Base-by-base conservation (phyloP, 192 early-diverging fungal genomes). In the Backusella parvicylindrica region DNA sequence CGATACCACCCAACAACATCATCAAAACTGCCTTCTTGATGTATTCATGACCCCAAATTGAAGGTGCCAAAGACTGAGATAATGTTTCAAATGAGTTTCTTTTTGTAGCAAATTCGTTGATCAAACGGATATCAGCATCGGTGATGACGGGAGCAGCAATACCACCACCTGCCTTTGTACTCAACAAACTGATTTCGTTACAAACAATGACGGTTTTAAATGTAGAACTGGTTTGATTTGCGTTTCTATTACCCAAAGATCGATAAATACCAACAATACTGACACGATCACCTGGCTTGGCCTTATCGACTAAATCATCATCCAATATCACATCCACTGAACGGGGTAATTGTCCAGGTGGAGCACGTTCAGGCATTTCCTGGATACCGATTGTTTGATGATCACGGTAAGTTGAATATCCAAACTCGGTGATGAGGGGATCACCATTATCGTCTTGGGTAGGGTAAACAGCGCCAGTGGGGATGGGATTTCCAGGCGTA, bases 321-420 rank as follows among this genome's bases (percentile, higher is more conserved):
- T 98, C 96, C 71, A 98, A 83, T 63, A 98, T 89, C 13, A 99
- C 89, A 82, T 99, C 98, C 66, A 98, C 85, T 15, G 95, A 95
- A 3, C 96, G 90, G 35, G 96, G 95, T 74, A 99, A 84, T 81
- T 95, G 92, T 23, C 98, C 97, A 6, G 95, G 92, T 16, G 96
- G 96, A 8, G 97, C 93, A 23, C 97, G 90, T 82, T 99, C 98
- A 0, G 98, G 98, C 97, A 99, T 99, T 86, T 99, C 98, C 83
- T 99, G 98, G 50, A 99, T 88, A 37, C 90, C 94, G 64, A 98
- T 90, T 9, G 90, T 93, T 82, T 99, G 98, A 79, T 94, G 94
- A 82, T 98, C 96, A 36, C 93, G 84, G 82, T 97, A 99, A 12
- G 89, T 86, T 38, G 91, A 95, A 74, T 87, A 89, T 13, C 98